Conservation (phyloP, 805 yeast genomes). For the Jamesozyma piceae region DNA sequence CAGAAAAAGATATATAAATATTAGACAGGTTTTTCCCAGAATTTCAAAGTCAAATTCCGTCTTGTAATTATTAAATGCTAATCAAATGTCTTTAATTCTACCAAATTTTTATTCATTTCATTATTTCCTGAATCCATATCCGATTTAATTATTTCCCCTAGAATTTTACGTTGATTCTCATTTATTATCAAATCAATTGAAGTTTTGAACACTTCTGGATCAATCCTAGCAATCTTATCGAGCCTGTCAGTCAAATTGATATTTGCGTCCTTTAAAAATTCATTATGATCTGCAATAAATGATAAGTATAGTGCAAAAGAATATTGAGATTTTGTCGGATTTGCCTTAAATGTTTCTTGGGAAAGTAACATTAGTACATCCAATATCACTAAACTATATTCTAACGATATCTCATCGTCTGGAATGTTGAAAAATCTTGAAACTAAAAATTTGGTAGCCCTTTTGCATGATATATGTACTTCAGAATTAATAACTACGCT, state of each 20-base stretch:
- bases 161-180: not conserved
- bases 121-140: not conserved
- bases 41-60: too few species aligned
- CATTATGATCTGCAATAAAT: not conserved
- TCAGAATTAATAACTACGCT: not conserved
- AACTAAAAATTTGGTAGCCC: not conserved
- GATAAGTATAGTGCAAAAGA: not conserved
- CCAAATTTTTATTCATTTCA: not conserved
- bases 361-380: not conserved
- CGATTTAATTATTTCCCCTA: not conserved
- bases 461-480: not conserved
- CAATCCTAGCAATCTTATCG: not conserved
- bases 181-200: not conserved
- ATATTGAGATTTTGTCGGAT: not conserved
- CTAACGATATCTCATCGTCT: not conserved
- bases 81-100: slow-evolving; percentile 1
- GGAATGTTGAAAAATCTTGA: not conserved
- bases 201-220: not conserved
- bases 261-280: not conserved
- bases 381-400: not conserved
- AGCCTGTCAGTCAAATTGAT: not conserved
- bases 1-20: too few species aligned
- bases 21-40: too few species aligned
- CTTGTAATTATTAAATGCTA: too few species aligned
- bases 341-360: not conserved